These are phyloP conservation scores for Dothistroma pini DNA, from an alignment of 2,329 filamentous ascomycete species.

Conservation along the genomic window DNA sequence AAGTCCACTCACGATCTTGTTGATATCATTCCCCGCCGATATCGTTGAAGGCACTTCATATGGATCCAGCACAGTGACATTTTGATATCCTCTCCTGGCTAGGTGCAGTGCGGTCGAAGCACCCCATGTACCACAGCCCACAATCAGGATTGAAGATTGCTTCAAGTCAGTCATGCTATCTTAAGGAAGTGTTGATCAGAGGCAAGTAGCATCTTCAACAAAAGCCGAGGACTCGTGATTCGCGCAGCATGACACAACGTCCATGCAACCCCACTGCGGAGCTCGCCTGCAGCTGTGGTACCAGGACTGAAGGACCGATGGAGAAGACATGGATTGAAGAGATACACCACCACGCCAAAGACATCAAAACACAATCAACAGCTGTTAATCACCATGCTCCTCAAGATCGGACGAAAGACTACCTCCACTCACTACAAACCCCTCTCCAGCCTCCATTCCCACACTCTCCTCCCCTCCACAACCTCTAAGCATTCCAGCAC, in stretches of 20 bases:
- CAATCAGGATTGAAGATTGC: conserved; percentile 36
- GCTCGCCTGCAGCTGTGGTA: not conserved
- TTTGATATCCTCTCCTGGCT: conserved; percentile 47
- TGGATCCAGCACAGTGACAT: conserved; percentile 49
- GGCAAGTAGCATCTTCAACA: not conserved
- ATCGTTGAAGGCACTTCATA: conserved; percentile 46
- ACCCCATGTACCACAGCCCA: conserved; percentile 52
- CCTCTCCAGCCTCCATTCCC: too few relatives aligned
- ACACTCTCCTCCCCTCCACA: too few relatives aligned
- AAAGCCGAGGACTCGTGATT: not conserved
- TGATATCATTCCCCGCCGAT: conserved; percentile 51
- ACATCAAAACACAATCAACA: not conserved
- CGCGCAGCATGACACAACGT: not conserved
- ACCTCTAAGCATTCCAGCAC: too few relatives aligned
- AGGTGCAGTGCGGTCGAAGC: conserved; percentile 52
- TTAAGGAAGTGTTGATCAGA: not conserved
- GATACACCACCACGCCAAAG: not conserved
- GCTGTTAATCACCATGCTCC: too few relatives aligned
- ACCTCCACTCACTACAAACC: too few relatives aligned
- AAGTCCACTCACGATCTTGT: conserved; percentile 46
- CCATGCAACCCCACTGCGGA: not conserved
- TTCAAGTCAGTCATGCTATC: conserved; percentile 1
- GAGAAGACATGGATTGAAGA: not conserved
- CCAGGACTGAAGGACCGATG: not conserved
- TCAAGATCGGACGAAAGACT: too few relatives aligned